phyloP scores from a whole-genome alignment of 176 grass and related monocot species.

The Miscanthus lutarioriparius region DNA sequence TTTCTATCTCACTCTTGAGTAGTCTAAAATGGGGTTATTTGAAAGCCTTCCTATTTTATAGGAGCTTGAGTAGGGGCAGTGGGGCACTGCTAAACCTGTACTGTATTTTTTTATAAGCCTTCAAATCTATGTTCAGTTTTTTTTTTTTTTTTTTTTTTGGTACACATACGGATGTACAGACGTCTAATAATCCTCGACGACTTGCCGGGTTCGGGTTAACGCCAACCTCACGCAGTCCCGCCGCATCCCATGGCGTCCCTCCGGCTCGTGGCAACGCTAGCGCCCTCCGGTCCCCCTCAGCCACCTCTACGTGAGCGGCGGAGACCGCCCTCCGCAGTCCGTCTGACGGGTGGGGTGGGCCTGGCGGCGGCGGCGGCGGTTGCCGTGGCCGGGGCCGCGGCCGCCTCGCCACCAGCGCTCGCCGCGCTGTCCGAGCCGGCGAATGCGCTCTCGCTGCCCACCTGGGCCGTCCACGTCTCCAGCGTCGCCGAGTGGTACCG shows the following conservation, averaged over 20 bases:
- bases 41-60: no score
- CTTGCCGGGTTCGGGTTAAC: background rate
- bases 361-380: conserved; percentile 29
- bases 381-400: background rate
- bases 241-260: conserved; percentile 29
- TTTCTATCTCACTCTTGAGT: no score
- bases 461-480: conserved; percentile 91
- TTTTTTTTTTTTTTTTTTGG: no score
- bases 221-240: background rate
- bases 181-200: no score
- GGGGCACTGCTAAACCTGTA: no score
- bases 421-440: conserved; percentile 65
- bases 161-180: no score
- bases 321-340: background rate
- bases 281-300: conserved; percentile 2
- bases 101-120: no score
- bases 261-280: conserved; percentile 37
- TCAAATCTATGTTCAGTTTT: no score
- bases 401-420: conserved; percentile 54
- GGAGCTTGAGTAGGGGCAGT: no score
- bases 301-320: background rate
- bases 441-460: conserved; percentile 91
- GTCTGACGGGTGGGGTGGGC: conserved; percentile 33
- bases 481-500: conserved; percentile 86
- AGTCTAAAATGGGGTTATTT: no score